Evolutionary conservation across 805 yeast species (phyloP).

Genomic region (Blastobotrys muscicola): DNA sequence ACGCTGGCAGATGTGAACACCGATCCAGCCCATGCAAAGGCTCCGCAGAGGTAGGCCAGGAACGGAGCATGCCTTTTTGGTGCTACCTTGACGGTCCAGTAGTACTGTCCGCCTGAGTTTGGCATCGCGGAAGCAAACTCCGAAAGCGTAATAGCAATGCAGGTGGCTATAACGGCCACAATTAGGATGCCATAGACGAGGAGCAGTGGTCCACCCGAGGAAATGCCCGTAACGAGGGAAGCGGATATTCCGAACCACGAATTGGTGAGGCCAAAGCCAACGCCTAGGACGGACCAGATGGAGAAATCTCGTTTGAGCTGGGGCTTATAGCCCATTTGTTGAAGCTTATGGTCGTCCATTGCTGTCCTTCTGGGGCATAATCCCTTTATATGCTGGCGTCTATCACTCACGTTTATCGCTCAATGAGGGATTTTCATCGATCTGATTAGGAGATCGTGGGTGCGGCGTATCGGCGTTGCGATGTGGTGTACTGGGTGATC

Average conservation of each 20-base stretch:
- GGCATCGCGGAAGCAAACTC: slow-evolving; percentile 39
- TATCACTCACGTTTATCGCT: too few species aligned
- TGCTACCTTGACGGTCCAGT: slow-evolving; percentile 14
- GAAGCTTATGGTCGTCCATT: slow-evolving; percentile 13
- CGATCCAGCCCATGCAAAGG: slow-evolving; percentile 53
- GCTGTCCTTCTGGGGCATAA: neutral
- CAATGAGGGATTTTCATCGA: too few species aligned
- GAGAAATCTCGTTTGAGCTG: slow-evolving; percentile 50
- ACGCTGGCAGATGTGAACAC: slow-evolving; percentile 55
- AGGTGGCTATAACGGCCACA: slow-evolving; percentile 44
- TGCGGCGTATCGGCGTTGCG: too few species aligned
- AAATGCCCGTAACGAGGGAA: slow-evolving; percentile 45
- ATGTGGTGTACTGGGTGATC: too few species aligned
- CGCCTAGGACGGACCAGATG: slow-evolving; percentile 38
- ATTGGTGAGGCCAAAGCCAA: slow-evolving; percentile 57
- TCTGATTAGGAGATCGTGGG: too few species aligned
- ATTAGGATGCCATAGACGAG: slow-evolving; percentile 54
- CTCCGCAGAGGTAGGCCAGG: slow-evolving; percentile 51
- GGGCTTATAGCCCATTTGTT: slow-evolving; percentile 50
- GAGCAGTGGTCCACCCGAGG: slow-evolving; percentile 53
- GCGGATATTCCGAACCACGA: slow-evolving; percentile 51
- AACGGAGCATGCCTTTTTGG: slow-evolving; percentile 39
- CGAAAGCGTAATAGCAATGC: slow-evolving; percentile 59
- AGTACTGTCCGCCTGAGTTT: slow-evolving; percentile 19
- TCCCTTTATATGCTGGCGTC: too few species aligned